phyloP scores from a whole-genome alignment of 192 early-diverging fungal genomes.

The Phycomyces nitens region DNA sequence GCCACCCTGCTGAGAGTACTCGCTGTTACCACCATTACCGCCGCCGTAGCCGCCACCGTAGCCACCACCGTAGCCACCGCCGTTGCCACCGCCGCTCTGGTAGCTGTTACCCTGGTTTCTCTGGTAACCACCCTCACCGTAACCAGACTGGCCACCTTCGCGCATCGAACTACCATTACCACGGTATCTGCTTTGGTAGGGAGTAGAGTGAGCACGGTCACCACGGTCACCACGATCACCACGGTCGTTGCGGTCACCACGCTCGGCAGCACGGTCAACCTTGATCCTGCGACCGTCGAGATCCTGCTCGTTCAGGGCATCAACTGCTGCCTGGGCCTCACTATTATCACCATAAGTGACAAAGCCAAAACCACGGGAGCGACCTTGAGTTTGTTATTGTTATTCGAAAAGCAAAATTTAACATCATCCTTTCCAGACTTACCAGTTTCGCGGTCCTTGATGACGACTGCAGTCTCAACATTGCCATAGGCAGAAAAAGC shows the following conservation, averaged over 20 bases:
- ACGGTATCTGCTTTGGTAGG: slow-evolving; percentile 27
- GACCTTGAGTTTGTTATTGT: slow-evolving; percentile 44
- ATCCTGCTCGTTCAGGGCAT: slow-evolving; percentile 57
- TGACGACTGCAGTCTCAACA: slow-evolving; percentile 62
- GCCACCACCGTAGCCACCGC: slow-evolving; percentile 35
- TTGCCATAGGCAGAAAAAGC: slow-evolving; percentile 62
- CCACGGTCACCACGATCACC: slow-evolving; percentile 43
- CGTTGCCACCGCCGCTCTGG: slow-evolving; percentile 19
- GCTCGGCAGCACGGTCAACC: slow-evolving; percentile 63
- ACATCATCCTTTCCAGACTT: too few species aligned
- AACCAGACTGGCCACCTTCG: neutral
- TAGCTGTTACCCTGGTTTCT: too few species aligned
- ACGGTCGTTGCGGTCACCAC: slow-evolving; percentile 32
- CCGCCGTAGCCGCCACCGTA: slow-evolving; percentile 37
- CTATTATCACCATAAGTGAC: slow-evolving; percentile 52
- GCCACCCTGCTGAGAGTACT: slow-evolving; percentile 7
- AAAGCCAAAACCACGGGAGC: slow-evolving; percentile 85
- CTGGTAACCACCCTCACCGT: slow-evolving; percentile 3
- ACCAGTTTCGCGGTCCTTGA: slow-evolving; percentile 74
- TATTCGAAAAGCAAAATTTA: too few species aligned
- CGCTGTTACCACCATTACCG: slow-evolving; percentile 25
- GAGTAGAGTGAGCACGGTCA: slow-evolving; percentile 1
- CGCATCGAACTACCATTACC: slow-evolving; percentile 35
- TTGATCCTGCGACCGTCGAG: slow-evolving; percentile 75
- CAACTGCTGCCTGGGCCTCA: slow-evolving; percentile 58